phyloP scores from a whole-genome alignment of 106 monocot genomes.

The Apostasia ramifera region DNA sequence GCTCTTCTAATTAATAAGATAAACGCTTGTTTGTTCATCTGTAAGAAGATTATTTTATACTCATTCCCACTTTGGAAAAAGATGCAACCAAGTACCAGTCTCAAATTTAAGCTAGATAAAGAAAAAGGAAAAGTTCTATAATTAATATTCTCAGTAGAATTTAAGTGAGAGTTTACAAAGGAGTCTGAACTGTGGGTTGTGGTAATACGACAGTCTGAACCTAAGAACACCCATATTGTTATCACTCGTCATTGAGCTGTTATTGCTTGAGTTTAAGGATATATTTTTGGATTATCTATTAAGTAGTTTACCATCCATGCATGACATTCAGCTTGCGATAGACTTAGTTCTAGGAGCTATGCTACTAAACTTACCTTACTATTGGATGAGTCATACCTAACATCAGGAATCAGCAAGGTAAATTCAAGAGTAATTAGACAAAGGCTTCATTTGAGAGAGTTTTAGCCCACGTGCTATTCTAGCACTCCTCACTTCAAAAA shows the following conservation, averaged over 20 bases:
- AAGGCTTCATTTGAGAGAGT: neutral
- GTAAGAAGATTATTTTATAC: neutral
- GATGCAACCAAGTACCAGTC: neutral
- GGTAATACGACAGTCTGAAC: neutral
- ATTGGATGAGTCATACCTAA: neutral
- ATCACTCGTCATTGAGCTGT: neutral
- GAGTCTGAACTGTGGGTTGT: neutral
- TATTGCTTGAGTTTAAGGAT: too few relatives aligned
- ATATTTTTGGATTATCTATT: neutral
- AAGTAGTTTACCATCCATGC: neutral
- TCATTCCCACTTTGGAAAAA: neutral
- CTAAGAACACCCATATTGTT: neutral
- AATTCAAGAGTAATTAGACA: neutral
- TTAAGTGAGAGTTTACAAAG: neutral
- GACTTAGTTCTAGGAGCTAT: neutral
- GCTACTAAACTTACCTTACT: neutral
- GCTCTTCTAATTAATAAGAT: neutral
- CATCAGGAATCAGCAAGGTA: neutral
- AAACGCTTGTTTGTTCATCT: neutral
- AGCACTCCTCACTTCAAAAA: neutral
- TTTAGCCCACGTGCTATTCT: neutral
- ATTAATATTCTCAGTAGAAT: neutral
- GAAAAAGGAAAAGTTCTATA: neutral
- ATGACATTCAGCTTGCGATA: neutral
- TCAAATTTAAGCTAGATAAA: neutral